These are phyloP conservation scores for Aspergillus uvarum DNA, from an alignment of 2,329 filamentous ascomycete genomes.

Conservation along the genomic window DNA sequence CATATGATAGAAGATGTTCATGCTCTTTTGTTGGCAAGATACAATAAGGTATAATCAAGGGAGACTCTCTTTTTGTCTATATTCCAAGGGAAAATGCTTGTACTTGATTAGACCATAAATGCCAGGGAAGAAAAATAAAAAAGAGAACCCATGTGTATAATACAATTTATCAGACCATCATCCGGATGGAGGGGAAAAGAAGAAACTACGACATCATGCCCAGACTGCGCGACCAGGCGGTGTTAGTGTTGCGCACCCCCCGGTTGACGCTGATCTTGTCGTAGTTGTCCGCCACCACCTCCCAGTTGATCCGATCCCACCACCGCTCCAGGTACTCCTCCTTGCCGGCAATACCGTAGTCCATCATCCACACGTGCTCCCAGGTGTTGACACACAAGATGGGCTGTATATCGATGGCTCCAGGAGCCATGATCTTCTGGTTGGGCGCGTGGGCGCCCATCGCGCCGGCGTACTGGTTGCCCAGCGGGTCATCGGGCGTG, in stretches of 20 bases:
- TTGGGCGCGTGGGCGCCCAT: conserved; percentile 37
- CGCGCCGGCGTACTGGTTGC: conserved; percentile 37
- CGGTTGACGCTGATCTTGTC: conserved; percentile 32
- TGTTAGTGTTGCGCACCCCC: conserved; percentile 20
- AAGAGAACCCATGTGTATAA: conserved; percentile 24
- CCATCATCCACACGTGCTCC: conserved; percentile 88
- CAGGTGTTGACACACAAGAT: conserved; percentile 92
- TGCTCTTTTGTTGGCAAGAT: no score
- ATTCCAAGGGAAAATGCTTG: neutral
- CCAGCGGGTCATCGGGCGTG: conserved; percentile 32
- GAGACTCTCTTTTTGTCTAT: neutral
- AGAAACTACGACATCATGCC: conserved; percentile 27
- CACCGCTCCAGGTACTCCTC: conserved; percentile 70
- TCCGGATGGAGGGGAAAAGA: neutral
- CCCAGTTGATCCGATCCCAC: conserved; percentile 90
- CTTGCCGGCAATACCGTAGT: conserved; percentile 79
- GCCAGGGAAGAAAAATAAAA: conserved; percentile 14
- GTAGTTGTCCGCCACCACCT: conserved; percentile 59
- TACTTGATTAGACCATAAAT: conserved; percentile 17
- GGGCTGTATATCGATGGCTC: conserved; percentile 61
- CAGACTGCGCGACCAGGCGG: conserved; percentile 24
- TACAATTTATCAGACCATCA: conserved; percentile 26
- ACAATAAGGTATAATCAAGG: no score
- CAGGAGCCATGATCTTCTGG: conserved; percentile 40
- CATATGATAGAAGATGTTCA: neutral